Evolutionary conservation across 805 yeast species (phyloP).

Genomic region (Kodamaea neixiangensis): DNA sequence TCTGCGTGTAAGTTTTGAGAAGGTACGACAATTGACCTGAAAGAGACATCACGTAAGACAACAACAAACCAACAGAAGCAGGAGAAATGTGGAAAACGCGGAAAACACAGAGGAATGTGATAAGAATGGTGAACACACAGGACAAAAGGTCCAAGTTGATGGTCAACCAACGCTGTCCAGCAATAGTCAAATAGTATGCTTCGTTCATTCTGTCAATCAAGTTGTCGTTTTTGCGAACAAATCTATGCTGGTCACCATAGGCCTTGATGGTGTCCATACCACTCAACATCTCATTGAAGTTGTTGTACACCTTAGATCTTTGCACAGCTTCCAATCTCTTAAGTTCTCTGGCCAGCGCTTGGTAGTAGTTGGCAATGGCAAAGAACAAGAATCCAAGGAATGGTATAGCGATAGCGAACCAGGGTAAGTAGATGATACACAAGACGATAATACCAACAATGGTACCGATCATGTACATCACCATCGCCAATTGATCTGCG

Average conservation of each 20-base stretch:
- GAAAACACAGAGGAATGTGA: constrained; percentile 59
- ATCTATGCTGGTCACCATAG: constrained; percentile 49
- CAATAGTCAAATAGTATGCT: constrained; percentile 61
- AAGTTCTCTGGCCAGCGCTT: constrained; percentile 72
- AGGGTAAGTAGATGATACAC: constrained; percentile 71
- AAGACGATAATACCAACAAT: constrained; percentile 64
- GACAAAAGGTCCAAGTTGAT: constrained; percentile 60
- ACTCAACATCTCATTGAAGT: constrained; percentile 67
- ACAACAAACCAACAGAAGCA: constrained; percentile 65
- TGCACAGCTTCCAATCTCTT: constrained; percentile 76
- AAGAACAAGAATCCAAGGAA: constrained; percentile 48
- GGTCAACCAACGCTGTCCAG: constrained; percentile 74
- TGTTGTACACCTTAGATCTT: constrained; percentile 68
- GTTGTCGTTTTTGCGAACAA: constrained; percentile 46
- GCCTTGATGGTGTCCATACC: constrained; percentile 70
- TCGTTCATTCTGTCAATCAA: constrained; percentile 65
- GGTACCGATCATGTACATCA: constrained; percentile 52
- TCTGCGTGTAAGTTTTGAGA: constrained; percentile 64
- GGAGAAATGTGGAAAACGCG: constrained; percentile 61
- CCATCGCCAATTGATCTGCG: constrained; percentile 64
- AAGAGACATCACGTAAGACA: constrained; percentile 59
- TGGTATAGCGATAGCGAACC: constrained; percentile 69
- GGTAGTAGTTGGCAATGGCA: constrained; percentile 54
- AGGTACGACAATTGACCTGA: constrained; percentile 59
- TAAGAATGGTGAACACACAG: constrained; percentile 49